These are phyloP conservation scores for Clitocybe nebularis DNA, from an alignment of 1,284 basidiomycete genomes.

Conservation along the genomic window DNA sequence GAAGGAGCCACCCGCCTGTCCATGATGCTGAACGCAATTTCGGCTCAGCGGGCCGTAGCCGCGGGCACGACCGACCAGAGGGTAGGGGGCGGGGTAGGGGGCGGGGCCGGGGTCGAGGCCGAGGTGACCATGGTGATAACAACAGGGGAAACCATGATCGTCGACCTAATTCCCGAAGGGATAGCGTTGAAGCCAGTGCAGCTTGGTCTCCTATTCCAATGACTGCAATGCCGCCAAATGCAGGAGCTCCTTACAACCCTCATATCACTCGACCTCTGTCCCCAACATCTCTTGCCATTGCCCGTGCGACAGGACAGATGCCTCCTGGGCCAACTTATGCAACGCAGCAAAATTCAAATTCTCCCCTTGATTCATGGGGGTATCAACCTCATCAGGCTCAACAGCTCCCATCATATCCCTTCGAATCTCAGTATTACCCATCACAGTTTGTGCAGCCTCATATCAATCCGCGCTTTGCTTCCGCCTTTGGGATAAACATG, in stretches of 20 bases:
- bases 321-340: constrained; percentile 22
- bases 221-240: constrained; percentile 1
- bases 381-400: constrained; percentile 19
- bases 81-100: constrained; percentile 22
- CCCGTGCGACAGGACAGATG: constrained; percentile 42
- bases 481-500: constrained; percentile 40
- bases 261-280: constrained; percentile 32
- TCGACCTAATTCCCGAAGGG: constrained; percentile 12
- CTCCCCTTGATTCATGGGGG: constrained; percentile 10
- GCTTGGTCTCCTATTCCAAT: constrained; percentile 9
- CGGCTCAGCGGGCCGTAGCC: constrained; percentile 24
- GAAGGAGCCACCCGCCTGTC: constrained; percentile 1
- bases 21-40: constrained; percentile 11
- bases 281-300: constrained; percentile 45
- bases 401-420: constrained; percentile 17
- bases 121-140: constrained; percentile 12
- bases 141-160: constrained; percentile 21
- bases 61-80: constrained; percentile 24
- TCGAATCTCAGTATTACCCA: constrained; percentile 25
- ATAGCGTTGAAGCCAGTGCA: constrained; percentile 1
- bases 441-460: constrained; percentile 67
- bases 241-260: constrained; percentile 22
- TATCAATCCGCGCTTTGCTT: constrained; percentile 73
- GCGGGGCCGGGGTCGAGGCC: constrained; percentile 24
- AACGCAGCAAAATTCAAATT: constrained; percentile 7